Conservation (phyloP, 2,329 filamentous ascomycete genomes). For the Aspergillus viridinutans region DNA sequence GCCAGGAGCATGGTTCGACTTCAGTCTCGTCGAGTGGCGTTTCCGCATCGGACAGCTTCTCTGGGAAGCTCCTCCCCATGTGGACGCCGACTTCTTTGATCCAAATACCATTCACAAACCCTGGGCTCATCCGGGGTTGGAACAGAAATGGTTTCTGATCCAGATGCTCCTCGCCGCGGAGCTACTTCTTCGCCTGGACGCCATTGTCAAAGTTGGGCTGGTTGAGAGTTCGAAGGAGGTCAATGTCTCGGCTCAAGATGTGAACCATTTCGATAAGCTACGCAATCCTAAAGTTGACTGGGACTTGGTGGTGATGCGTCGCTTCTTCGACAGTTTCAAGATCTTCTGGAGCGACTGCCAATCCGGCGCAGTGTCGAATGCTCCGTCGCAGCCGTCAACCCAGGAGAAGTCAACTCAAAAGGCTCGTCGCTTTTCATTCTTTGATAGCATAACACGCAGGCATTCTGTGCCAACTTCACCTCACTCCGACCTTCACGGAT, state of each 20-base stretch:
- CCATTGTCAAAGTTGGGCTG: constrained; percentile 40
- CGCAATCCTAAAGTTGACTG: constrained; percentile 53
- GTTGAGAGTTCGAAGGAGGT: constrained; percentile 37
- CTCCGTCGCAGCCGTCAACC: background rate
- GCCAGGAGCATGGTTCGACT: constrained; percentile 45
- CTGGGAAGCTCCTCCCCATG: constrained; percentile 38
- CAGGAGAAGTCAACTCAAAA: constrained; percentile 11
- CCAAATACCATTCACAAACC: constrained; percentile 12
- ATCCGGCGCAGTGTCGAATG: constrained; percentile 3
- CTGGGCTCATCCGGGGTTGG: constrained; percentile 28
- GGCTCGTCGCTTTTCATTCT: constrained; percentile 17
- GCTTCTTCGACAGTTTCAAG: constrained; percentile 51
- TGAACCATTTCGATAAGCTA: constrained; percentile 43
- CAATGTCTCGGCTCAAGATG: constrained; percentile 40
- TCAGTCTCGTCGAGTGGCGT: constrained; percentile 45
- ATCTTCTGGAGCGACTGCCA: constrained; percentile 25
- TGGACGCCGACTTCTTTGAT: constrained; percentile 30
- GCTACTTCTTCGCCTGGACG: constrained; percentile 52
- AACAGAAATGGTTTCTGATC: constrained; percentile 52
- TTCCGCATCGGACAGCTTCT: constrained; percentile 44
- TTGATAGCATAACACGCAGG: constrained; percentile 23
- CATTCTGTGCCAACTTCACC: constrained; percentile 6
- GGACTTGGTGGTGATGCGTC: constrained; percentile 52
- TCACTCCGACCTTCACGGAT: constrained; percentile 27
- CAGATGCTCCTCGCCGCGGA: constrained; percentile 54